These are phyloP conservation scores for Plantago major DNA, from an alignment of 257 asterid genomes.

Conservation along the genomic window DNA sequence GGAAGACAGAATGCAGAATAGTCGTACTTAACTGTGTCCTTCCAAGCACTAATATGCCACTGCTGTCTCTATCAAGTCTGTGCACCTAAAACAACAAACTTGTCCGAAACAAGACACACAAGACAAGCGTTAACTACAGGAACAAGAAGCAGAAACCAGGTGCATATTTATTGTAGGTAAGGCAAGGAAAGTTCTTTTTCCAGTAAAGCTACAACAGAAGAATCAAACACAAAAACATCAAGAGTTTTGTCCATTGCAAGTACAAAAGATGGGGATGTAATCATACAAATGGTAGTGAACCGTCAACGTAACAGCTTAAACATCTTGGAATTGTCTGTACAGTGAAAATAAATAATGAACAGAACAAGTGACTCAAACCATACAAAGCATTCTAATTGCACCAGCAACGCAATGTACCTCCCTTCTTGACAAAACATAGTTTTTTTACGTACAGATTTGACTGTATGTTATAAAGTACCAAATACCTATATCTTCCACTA, in stretches of 20 bases:
- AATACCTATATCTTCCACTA: too few species aligned
- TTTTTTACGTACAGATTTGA: background rate
- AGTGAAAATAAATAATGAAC: too few species aligned
- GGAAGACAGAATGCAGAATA: slow-evolving; percentile 79
- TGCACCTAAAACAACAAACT: slow-evolving; percentile 71
- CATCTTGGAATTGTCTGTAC: background rate
- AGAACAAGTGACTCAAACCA: too few species aligned
- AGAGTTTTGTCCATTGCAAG: background rate
- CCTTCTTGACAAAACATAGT: background rate
- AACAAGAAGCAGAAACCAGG: background rate
- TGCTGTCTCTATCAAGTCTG: slow-evolving; percentile 95
- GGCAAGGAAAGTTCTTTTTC: background rate
- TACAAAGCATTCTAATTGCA: too few species aligned
- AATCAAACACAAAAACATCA: background rate
- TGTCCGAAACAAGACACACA: slow-evolving; percentile 33
- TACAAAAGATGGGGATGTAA: background rate
- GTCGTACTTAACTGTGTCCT: slow-evolving; percentile 81
- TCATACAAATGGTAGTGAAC: background rate
- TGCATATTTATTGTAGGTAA: background rate
- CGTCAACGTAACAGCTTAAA: background rate
- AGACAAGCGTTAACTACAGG: slow-evolving; percentile 18
- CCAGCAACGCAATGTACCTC: background rate
- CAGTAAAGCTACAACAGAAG: background rate
- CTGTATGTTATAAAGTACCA: too few species aligned
- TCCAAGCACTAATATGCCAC: slow-evolving; percentile 94